Evolutionary conservation across 345 rosid species (phyloP).

Genomic region (Cardamine resedifolia): DNA sequence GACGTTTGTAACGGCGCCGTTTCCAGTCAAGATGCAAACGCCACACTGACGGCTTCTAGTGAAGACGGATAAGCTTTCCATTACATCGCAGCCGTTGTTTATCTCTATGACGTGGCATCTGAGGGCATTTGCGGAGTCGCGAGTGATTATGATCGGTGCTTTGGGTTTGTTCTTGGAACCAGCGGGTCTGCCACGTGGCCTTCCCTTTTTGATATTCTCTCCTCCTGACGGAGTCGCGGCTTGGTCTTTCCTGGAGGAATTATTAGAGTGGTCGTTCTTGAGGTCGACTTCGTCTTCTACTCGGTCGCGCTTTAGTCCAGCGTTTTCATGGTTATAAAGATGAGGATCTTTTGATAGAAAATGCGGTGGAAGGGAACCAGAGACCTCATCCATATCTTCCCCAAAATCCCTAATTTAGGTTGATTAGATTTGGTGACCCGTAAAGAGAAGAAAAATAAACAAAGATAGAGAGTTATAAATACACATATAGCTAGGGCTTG

Average conservation of each 20-base stretch:
- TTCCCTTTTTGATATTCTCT: slow-evolving; percentile 41
- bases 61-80: slow-evolving; percentile 70
- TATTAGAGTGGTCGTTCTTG: neutral
- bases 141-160: slow-evolving; percentile 77
- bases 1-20: slow-evolving; percentile 72
- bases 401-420: neutral
- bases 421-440: neutral
- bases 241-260: slow-evolving; percentile 38
- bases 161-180: slow-evolving; percentile 88
- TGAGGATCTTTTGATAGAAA: neutral
- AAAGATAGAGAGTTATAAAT: neutral
- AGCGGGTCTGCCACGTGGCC: slow-evolving; percentile 76
- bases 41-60: slow-evolving; percentile 74
- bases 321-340: slow-evolving; percentile 31
- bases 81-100: slow-evolving; percentile 61
- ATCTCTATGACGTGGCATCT: slow-evolving; percentile 80
- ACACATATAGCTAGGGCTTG: neutral
- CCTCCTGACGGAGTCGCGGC: neutral
- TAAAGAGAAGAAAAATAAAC: neutral
- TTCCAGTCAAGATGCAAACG: slow-evolving; percentile 73
- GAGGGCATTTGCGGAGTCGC: slow-evolving; percentile 82
- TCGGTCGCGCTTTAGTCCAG: slow-evolving; percentile 60
- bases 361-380: slow-evolving; percentile 53
- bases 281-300: slow-evolving; percentile 36
- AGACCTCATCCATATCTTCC: slow-evolving; percentile 56